Conservation (phyloP, 129 eudicot species). For the Tagetes patula region DNA sequence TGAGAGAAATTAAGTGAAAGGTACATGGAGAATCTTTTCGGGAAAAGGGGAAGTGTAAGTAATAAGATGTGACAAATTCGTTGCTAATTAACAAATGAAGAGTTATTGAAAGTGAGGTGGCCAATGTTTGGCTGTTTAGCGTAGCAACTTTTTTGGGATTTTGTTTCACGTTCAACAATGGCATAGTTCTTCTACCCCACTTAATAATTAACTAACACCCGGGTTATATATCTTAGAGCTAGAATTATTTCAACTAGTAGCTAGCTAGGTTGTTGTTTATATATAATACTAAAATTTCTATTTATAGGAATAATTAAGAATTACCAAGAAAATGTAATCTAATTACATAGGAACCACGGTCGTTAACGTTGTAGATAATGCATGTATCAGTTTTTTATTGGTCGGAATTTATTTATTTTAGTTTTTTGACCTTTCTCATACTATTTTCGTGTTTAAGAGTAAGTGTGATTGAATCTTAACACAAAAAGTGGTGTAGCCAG, state of each 20-base stretch:
- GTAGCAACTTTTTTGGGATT: slow-evolving; percentile 61
- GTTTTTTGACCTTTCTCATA: too few relatives aligned
- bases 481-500: too few relatives aligned
- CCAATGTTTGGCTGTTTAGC: slow-evolving; percentile 54
- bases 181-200: slow-evolving; percentile 24
- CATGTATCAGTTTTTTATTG: too few relatives aligned
- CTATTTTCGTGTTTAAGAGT: too few relatives aligned
- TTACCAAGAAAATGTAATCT: too few relatives aligned
- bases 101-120: slow-evolving; percentile 47
- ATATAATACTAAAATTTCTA: too few relatives aligned
- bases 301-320: too few relatives aligned
- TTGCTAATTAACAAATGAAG: slow-evolving; percentile 28
- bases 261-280: too few relatives aligned
- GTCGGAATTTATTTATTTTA: too few relatives aligned
- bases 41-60: slow-evolving; percentile 33
- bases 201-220: neutral
- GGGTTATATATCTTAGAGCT: slow-evolving; percentile 21
- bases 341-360: too few relatives aligned
- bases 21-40: slow-evolving; percentile 45
- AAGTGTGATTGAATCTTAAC: too few relatives aligned
- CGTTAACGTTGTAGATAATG: too few relatives aligned
- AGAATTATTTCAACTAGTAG: neutral
- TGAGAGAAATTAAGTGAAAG: slow-evolving; percentile 35
- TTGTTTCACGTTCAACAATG: slow-evolving; percentile 39
- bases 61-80: slow-evolving; percentile 42